phyloP scores from a whole-genome alignment of 306 rosid genomes.

The Pterocarpus santalinus region DNA sequence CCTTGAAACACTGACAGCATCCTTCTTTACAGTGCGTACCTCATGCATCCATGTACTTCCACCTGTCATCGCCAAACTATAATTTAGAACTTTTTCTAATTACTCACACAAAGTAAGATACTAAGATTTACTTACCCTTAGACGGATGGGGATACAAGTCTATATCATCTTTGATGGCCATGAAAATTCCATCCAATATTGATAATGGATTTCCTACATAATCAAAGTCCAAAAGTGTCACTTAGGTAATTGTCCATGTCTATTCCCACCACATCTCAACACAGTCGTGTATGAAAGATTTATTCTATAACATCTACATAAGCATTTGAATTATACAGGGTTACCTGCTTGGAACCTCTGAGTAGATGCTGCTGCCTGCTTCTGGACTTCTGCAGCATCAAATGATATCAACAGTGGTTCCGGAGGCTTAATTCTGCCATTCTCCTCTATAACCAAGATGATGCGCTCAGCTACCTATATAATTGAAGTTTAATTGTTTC shows the following conservation, averaged over 20 bases:
- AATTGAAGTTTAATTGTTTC: slow-evolving; percentile 29
- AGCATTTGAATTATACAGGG: slow-evolving; percentile 43
- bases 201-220: slow-evolving; percentile 80
- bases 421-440: slow-evolving; percentile 59
- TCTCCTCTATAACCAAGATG: slow-evolving; percentile 74
- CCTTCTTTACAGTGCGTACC: slow-evolving; percentile 75
- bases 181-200: slow-evolving; percentile 92
- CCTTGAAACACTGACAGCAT: slow-evolving; percentile 75
- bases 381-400: slow-evolving; percentile 78
- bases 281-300: slow-evolving; percentile 17
- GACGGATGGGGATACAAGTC: slow-evolving; percentile 88
- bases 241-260: slow-evolving; percentile 6
- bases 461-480: slow-evolving; percentile 79
- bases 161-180: slow-evolving; percentile 97
- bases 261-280: slow-evolving; percentile 34
- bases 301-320: slow-evolving; percentile 25
- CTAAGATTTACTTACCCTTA: slow-evolving; percentile 65
- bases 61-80: slow-evolving; percentile 61
- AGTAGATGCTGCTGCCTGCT: slow-evolving; percentile 90
- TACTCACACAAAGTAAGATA: slow-evolving; percentile 26
- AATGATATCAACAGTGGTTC: slow-evolving; percentile 81
- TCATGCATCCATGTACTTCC: slow-evolving; percentile 95
- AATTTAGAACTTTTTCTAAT: slow-evolving; percentile 25
- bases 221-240: slow-evolving; percentile 39
- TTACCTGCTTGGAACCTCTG: slow-evolving; percentile 90